phyloP scores from a whole-genome alignment of 176 grass and related monocot genomes.

The Carex cristatella region DNA sequence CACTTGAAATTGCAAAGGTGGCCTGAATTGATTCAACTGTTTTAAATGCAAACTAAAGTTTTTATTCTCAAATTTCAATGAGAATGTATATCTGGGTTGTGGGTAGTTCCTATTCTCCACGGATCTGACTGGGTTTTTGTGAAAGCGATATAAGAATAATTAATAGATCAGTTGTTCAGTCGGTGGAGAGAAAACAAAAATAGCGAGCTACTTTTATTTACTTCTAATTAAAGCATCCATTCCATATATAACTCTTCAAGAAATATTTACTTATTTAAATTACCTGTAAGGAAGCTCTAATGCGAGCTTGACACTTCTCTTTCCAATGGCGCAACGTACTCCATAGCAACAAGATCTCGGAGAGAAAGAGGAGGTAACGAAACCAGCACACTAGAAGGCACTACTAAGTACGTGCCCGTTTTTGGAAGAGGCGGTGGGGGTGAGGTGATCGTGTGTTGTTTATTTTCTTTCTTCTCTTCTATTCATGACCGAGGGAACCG shows the following conservation, averaged over 20 bases:
- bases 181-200: neutral
- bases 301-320: neutral
- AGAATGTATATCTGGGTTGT: too few species aligned
- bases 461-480: neutral
- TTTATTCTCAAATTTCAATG: neutral
- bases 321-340: neutral
- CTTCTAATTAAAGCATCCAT: neutral
- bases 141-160: slow-evolving; percentile 8
- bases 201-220: neutral
- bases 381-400: slow-evolving; percentile 30
- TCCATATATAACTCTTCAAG: neutral
- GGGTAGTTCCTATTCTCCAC: neutral
- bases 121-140: slow-evolving; percentile 10
- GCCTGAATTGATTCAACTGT: neutral
- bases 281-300: neutral
- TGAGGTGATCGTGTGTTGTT: neutral
- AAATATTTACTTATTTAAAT: neutral
- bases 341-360: slow-evolving; percentile 7
- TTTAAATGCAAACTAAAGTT: neutral
- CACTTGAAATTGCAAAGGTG: slow-evolving; percentile 5
- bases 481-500: slow-evolving; percentile 18
- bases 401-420: neutral
- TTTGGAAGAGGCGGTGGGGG: slow-evolving; percentile 12
- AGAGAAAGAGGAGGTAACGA: neutral
- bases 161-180: neutral